Conservation (phyloP, 106 monocot species). For the Dendrobium catenatum region DNA sequence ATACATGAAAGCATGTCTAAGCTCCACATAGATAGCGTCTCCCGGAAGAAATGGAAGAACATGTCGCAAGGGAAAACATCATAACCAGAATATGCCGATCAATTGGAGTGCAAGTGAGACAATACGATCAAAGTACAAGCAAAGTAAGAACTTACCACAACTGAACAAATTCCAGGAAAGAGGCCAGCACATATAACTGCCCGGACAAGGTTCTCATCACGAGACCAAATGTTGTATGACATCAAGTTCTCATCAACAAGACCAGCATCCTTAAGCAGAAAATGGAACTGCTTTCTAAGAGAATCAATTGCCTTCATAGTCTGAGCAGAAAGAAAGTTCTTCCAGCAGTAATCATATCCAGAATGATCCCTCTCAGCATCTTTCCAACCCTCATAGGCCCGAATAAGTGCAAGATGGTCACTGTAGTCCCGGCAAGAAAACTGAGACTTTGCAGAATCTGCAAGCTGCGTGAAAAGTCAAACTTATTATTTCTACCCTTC, state of each 20-base stretch:
- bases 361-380: constrained; percentile 79
- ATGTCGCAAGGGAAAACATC: background rate
- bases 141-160: constrained; percentile 52
- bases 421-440: constrained; percentile 91
- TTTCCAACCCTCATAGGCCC: constrained; percentile 91
- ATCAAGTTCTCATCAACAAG: constrained; percentile 51
- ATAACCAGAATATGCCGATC: background rate
- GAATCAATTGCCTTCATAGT: constrained; percentile 91
- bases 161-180: constrained; percentile 94
- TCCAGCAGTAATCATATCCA: constrained; percentile 97
- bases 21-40: background rate
- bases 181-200: constrained; percentile 95
- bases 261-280: constrained; percentile 77
- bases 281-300: constrained; percentile 80
- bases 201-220: constrained; percentile 74
- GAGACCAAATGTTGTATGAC: constrained; percentile 67
- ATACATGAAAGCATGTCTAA: background rate
- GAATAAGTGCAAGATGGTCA: constrained; percentile 88
- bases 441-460: constrained; percentile 89
- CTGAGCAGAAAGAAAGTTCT: constrained; percentile 89
- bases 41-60: background rate
- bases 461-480: constrained; percentile 54
- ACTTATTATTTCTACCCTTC: background rate
- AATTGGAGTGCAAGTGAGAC: no score
- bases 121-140: background rate